A percentile compares a stretch with the other conserved stretches of the same genome.
These are phyloP conservation scores for Terfezia claveryi DNA, from an alignment of 495 filamentous ascomycete species.

Conservation along the genomic window DNA sequence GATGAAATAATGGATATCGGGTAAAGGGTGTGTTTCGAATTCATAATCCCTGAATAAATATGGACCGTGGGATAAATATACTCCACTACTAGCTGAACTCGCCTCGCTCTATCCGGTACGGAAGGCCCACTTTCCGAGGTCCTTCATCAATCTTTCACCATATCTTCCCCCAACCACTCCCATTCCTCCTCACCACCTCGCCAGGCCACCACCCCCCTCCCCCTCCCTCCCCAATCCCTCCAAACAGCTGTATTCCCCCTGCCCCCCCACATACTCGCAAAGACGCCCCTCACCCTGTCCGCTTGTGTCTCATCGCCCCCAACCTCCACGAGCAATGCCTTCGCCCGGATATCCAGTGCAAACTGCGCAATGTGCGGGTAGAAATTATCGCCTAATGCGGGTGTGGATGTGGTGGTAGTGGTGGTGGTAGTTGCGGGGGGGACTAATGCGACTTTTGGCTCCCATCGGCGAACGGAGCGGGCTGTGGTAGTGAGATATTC, in stretches of 20 bases:
- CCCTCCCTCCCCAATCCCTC: constrained; percentile 17
- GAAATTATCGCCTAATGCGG: constrained; percentile 14
- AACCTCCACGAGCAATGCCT: constrained; percentile 7
- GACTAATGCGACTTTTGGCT: constrained; percentile 60
- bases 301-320: constrained; percentile 8
- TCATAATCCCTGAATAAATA: too few relatives aligned
- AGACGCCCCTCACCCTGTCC: constrained; percentile 12
- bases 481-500: constrained; percentile 36
- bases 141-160: background rate
- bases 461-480: constrained; percentile 54
- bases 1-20: too few relatives aligned
- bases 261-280: constrained; percentile 3
- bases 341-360: constrained; percentile 4
- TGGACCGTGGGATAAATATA: too few relatives aligned
- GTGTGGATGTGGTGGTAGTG: background rate
- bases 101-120: too few relatives aligned
- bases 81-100: too few relatives aligned
- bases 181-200: constrained; percentile 10
- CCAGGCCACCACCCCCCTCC: constrained; percentile 13
- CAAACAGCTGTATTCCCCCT: constrained; percentile 4
- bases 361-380: constrained; percentile 9
- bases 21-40: too few relatives aligned
- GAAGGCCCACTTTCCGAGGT: too few relatives aligned
- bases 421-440: constrained; percentile 20
- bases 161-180: background rate